These are phyloP conservation scores for Lophium mytilinum DNA, from an alignment of 495 filamentous ascomycete species.

Conservation along the genomic window DNA sequence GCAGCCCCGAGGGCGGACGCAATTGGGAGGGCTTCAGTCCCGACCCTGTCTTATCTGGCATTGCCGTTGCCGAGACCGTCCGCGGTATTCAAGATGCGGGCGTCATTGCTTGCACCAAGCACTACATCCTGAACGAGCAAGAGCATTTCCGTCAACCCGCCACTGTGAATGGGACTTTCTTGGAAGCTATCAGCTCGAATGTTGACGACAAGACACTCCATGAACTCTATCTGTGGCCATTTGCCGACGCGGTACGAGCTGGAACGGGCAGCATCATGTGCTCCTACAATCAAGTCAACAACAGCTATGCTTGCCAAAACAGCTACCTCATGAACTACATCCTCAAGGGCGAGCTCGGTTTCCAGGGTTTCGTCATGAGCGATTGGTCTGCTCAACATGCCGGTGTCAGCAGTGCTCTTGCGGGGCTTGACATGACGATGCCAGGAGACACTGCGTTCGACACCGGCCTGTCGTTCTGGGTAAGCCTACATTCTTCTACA, in stretches of 20 bases:
- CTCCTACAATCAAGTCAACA: conserved; percentile 81
- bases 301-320: conserved; percentile 61
- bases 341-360: conserved; percentile 85
- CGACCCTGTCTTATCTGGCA: conserved; percentile 36
- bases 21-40: conserved; percentile 66
- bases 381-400: conserved; percentile 58
- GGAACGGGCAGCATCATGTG: conserved; percentile 60
- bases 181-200: conserved; percentile 71
- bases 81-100: conserved; percentile 36
- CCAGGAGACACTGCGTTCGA: conserved; percentile 77
- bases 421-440: conserved; percentile 93
- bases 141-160: conserved; percentile 64
- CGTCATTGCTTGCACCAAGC: conserved; percentile 36
- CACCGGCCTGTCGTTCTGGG: conserved; percentile 65
- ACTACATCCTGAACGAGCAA: conserved; percentile 37
- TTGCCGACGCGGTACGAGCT: conserved; percentile 48
- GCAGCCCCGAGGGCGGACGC: conserved; percentile 53
- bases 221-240: conserved; percentile 88
- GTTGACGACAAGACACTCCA: conserved; percentile 92
- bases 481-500: neutral
- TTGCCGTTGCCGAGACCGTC: conserved; percentile 33
- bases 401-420: conserved; percentile 67
- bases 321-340: conserved; percentile 71
- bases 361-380: conserved; percentile 67
- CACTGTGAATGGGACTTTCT: conserved; percentile 51